Evolutionary conservation across 1,284 basidiomycete genomes (phyloP), one percentile per base, ranked within the genome.

Genomic region (Apiotrichum brassicae): DNA sequence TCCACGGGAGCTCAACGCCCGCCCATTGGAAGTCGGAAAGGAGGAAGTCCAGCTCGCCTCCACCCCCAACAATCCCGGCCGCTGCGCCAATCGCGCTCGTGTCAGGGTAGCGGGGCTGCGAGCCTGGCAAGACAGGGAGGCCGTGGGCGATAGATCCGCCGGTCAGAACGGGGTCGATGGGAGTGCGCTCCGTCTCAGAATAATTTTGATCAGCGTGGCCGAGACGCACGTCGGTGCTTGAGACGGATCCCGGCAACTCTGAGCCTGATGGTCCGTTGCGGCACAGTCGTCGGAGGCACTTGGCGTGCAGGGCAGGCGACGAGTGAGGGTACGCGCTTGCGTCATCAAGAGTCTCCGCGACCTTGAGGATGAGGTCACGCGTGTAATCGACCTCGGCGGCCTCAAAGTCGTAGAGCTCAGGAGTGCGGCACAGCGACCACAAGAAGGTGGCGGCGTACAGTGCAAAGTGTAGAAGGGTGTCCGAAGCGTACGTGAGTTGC

Each of bases 381-480:
- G 59, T 64, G 38, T 64, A 60, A n/a, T 62, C 60, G 32, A 65
- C 55, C 44, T 67, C 65, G 40, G 47, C 41, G 18, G 49, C 22
- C 37, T 63, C 56, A 47, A 65, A 59, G 51, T 64, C 49, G 56
- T 63, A 63, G 42, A 60, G 54, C 49, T 64, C 55, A 28, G 60
- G 59, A 6, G 56, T 51, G 14, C 57, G 58, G 30, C 53, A 57
- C 2, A 62, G 50, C 12, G 58, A 59, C 43, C 60, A 65, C 14
- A 68, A 51, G 42, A 68, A 59, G 12, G 63, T 65, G 0, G 60
- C 62, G 4, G 65, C 65, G 48, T 68, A 68, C 23, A 68, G 56
- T 25, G 65, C 59, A 40, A 68, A 68, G 51, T 68, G 65, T 18
- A 68, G 51, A 28, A 68, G 51, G 6, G 65, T 68, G 43, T 68